Percentiles rank a stretch among this genome's conserved stretches.
phyloP scores from a whole-genome alignment of 2,329 filamentous ascomycete species.

The Piedraia hortae region DNA sequence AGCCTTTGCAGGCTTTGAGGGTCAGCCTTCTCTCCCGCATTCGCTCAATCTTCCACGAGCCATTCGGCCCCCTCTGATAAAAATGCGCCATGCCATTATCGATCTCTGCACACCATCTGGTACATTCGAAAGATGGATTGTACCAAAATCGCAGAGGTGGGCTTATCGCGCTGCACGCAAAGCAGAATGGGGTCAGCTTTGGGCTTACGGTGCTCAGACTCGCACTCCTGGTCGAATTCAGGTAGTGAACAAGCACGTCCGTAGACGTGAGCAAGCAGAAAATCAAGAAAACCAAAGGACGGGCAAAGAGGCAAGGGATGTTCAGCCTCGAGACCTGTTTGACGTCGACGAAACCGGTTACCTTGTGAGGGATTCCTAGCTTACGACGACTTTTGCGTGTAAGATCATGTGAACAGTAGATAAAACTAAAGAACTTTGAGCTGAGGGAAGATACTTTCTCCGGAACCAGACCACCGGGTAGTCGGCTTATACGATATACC shows the following conservation, averaged over 20 bases:
- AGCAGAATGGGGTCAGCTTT: conserved; percentile 71
- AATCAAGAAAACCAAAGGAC: conserved; percentile 1
- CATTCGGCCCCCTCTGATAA: conserved; percentile 60
- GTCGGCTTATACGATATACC: no score
- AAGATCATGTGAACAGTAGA: no score
- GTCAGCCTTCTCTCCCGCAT: conserved; percentile 3
- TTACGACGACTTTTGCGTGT: no score
- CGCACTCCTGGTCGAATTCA: conserved; percentile 33
- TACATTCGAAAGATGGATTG: conserved; percentile 74
- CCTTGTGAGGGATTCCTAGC: no score
- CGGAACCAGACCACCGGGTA: no score
- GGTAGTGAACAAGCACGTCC: conserved; percentile 1
- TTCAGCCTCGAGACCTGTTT: no score
- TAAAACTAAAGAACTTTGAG: no score
- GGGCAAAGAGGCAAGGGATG: neutral
- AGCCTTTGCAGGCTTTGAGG: conserved; percentile 41
- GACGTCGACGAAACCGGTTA: no score
- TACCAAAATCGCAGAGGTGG: conserved; percentile 50
- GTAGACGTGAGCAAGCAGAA: conserved; percentile 1
- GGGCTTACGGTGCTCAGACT: conserved; percentile 85
- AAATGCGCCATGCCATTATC: conserved; percentile 61
- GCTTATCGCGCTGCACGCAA: conserved; percentile 88
- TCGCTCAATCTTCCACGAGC: conserved; percentile 49
- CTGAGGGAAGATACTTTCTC: no score
- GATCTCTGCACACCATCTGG: conserved; percentile 76